These are phyloP conservation scores for Alnus glutinosa DNA, from an alignment of 306 rosid genomes.

Conservation along the genomic window DNA sequence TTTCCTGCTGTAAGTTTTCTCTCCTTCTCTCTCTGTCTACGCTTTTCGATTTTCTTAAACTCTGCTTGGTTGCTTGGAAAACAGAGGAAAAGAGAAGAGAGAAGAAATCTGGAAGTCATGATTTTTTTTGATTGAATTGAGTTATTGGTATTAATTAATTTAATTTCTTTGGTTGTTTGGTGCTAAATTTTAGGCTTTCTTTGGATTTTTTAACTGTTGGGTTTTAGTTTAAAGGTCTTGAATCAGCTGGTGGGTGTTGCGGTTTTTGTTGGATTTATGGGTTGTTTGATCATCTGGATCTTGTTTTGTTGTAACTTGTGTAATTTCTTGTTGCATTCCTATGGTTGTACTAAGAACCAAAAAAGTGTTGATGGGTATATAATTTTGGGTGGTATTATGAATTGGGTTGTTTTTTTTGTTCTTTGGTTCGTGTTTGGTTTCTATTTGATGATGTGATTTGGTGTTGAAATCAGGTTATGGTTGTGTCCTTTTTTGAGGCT, in stretches of 20 bases:
- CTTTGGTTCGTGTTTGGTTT: background rate
- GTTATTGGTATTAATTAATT: background rate
- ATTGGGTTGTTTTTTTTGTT: background rate
- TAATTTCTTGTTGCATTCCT: background rate
- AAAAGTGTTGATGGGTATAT: background rate
- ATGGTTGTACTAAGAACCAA: background rate
- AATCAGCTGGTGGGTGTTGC: background rate
- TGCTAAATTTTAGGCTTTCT: background rate
- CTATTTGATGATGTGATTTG: background rate
- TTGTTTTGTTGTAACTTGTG: background rate
- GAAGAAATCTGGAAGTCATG: background rate
- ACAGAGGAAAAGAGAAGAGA: background rate
- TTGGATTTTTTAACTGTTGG: background rate
- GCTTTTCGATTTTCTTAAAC: background rate
- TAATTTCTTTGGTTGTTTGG: background rate
- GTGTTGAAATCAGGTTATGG: slow-evolving; percentile 6
- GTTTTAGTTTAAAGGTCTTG: background rate
- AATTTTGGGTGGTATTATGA: background rate
- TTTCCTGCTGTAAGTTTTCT: slow-evolving; percentile 83
- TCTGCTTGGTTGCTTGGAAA: slow-evolving; percentile 24
- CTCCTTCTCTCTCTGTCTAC: background rate
- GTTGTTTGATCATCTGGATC: background rate
- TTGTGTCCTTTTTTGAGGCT: background rate
- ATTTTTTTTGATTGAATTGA: background rate
- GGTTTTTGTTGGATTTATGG: background rate